Base-by-base conservation (phyloP, 2,329 filamentous ascomycete genomes). In the Scedosporium boydii region DNA sequence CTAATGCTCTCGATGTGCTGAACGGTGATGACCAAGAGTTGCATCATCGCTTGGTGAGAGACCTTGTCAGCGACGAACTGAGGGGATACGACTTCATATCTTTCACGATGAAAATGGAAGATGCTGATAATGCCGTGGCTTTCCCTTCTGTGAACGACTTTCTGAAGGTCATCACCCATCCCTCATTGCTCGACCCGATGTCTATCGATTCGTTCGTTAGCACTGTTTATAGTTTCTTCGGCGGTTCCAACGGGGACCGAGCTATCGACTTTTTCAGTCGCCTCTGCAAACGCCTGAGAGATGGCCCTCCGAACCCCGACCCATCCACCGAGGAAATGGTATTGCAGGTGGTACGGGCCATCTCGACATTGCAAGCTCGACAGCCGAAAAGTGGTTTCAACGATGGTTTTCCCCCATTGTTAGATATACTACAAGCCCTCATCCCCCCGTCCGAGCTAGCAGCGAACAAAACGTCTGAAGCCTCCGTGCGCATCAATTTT, bases 131-230 rank as follows among this genome's bases (percentile, higher is more conserved):
- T 18, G 12, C 2, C 6, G 44, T 6, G 41, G 10, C 7, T 4
- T 23, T 59, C 5, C 9, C 6, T 7, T 44, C 38, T 12, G 58
- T 41, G 18, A 16, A 38, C 5, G 34, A 18, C 12, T 59, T 76
- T 5, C 71, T 76, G 9, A 61, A 65, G 7, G 27, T 75, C 10
- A 63, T 75, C 29, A 74, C 71, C 0, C 71, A 76, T 29, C 53
- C 66, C 1, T 65, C 68, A 1, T 68, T 74, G 3, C 60, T 70
- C 1, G 69, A 72, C 60, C 75, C 72, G 21, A 69, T 72, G 12
- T 67, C 75, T 0, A 68, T 77, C 12, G 74, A 76, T 55, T 65
- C 72, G 4, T 66, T 73, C 27, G 69, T 76, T 1, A 68, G 70
- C 2, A 63, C 56, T 0, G 68, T 75, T 12, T 72, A 69, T 63